Base-by-base conservation (phyloP, 2,329 filamentous ascomycete species). In the Alternaria gansuensis region DNA sequence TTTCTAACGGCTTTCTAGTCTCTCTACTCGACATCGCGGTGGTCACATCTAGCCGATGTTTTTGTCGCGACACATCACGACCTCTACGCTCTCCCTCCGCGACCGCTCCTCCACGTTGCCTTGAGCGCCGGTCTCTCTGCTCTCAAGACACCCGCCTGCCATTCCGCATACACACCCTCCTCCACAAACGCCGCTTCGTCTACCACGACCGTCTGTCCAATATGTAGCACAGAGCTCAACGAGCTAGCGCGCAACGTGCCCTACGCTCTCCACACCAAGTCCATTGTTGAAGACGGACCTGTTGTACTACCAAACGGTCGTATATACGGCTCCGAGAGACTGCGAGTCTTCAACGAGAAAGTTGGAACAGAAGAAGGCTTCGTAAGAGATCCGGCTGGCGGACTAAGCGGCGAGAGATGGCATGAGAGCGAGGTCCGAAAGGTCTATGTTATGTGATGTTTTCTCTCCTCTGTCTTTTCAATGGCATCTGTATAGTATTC, bases 201-300 rank as follows among this genome's bases (percentile, higher is more conserved):
- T 2, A 89, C 79, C 10, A 79, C 90, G 7, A 89, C 88, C 48
- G 88, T 98, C 40, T 99, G 95, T 70, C 95, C 95, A 3, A 98
- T 99, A 73, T 99, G 95, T 82, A 95, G 90, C 46, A 95, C 90
- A 0, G 95, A 99, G 79, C 86, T 99, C 55, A 98, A 98, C 76
- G 91, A 93, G 71, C 85, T 99, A 33, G 94, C 95, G 2, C 84
- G 89, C 51, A 89, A 90, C 68, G 91, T 99, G 43, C 95, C 95
- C 0, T 98, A 98, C 71, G 95, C 95, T 3, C 91, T 97, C 72
- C 95, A 99, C 77, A 93, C 90, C 29, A 96, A 96, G 82, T 97
- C 92, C 74, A 91, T 92, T 62, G 92, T 98, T 29, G 94, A 97
- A 74, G 88, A 87, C 44, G 93, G 98, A 73, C 85, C 95, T 1